Base-by-base conservation (phyloP, 371 early-diverging fungal genomes). In the Choanephora cucurbitarum region DNA sequence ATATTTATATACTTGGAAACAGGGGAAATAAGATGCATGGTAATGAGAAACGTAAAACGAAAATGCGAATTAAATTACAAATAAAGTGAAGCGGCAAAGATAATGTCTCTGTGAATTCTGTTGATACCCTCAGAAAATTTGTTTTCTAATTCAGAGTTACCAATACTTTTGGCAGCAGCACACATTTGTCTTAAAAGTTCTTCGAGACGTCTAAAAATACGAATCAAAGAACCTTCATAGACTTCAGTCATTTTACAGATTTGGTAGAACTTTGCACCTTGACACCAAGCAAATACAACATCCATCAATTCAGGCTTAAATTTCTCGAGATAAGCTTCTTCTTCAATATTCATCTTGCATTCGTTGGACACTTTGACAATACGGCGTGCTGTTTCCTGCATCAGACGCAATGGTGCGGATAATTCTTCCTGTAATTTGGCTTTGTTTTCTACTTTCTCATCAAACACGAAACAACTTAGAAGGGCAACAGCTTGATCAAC, bases 41-140 rank as follows among this genome's bases (percentile, higher is more conserved):
- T 33, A 49, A 18, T 61, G 66, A 51, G 46, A 33, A 43, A 39
- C 23, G 18, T 56, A 44, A 17, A 48, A 52, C n/a, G n/a, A 5
- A 33, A 43, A 15, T 6, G 43, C 19, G 43, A 48, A 47, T 34
- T 28, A 31, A 46, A 33, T 77, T 89, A 98, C 60, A 98, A 78
- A 66, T 98, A 99, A 60, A 99, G 83, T 17, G 95, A 95, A 23
- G 92, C 92, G 10, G 99, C 97, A 84, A 99, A 99, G 37, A 99
- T 93, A 76, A 99, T 99, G 64, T 99, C 99, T 69, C 99, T 85
- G 80, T 99, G 99, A 67, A 99, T 95, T 73, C 91, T 87, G 58
- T 78, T 86, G 58, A 97, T 97, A 65, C 78, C 97, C 62, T 94
- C 90, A 17, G 92, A 86, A 84, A 99, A 99, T 81, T 98, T 95